A percentile compares a stretch with the other conserved stretches of the same genome.
These are phyloP conservation scores for Cornus controversa DNA, from an alignment of 148 eudicot species.

Conservation along the genomic window DNA sequence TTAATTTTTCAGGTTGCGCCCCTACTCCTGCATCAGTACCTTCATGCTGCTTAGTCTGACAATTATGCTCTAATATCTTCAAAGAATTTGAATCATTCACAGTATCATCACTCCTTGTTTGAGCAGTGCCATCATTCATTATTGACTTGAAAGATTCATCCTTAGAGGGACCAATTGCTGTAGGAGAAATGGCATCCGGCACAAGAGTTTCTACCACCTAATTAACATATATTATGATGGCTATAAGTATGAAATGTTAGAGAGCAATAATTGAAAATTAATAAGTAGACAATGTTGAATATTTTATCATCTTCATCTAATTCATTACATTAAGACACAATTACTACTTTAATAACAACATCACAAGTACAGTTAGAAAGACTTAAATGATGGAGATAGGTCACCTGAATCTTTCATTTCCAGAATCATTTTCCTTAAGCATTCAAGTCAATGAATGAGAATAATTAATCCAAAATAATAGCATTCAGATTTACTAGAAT, in stretches of 20 bases:
- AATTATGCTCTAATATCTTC: slow-evolving; percentile 22
- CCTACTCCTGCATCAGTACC: background rate
- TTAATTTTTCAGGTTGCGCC: slow-evolving; percentile 7
- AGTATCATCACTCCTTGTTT: background rate
- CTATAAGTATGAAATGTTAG: background rate
- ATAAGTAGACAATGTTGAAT: background rate
- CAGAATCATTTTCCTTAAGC: background rate
- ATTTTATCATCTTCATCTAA: background rate
- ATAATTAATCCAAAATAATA: background rate
- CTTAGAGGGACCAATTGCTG: background rate
- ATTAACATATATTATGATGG: background rate
- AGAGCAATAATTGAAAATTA: background rate
- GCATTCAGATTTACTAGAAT: no score
- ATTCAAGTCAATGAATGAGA: background rate
- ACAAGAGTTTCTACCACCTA: slow-evolving; percentile 23
- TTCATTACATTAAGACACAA: background rate
- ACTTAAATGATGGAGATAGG: background rate
- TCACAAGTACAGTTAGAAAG: background rate
- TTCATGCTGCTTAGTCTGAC: slow-evolving; percentile 17
- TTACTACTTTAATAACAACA: no score
- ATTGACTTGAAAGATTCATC: slow-evolving; percentile 12
- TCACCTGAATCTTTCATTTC: background rate
- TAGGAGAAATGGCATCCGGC: slow-evolving; percentile 8
- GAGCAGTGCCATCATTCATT: slow-evolving; percentile 5
- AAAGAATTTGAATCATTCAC: slow-evolving; percentile 15